Evolutionary conservation across 2,329 filamentous ascomycete species (phyloP), one percentile per base, ranked within the genome.

Genomic region (Fusarium sp.): DNA sequence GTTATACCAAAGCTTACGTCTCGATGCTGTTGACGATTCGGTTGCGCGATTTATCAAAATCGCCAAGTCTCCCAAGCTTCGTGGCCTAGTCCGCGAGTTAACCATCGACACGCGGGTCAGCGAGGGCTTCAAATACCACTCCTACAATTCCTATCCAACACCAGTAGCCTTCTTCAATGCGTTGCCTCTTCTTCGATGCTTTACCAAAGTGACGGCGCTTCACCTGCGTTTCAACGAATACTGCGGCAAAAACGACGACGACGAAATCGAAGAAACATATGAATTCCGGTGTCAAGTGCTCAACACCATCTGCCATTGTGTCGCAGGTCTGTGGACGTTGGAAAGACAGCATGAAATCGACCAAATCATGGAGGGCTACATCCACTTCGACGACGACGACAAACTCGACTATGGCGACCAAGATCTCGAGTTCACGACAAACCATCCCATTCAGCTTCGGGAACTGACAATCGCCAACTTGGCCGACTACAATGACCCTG

Each of bases 241-340:
- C 9, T 68, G 62, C 2, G 59, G 62, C 8, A 1, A n/a, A 21
- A 6, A 19, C 23, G 4, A 45, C 0, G 1, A 2, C 27, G 4
- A 7, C 4, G 6, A 0, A 2, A 4, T 61, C 3, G 57, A 60
- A 15, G 63, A 68, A 15, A 58, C 54, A 0, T 54, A 27, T 5
- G 10, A n/a, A 4, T 45, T 68, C 4, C 31, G 60, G 3, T 61
- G 61, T 2, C 38, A 27, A 1, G 50, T 68, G 2, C 45, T 68
- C 2, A 57, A 68, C 3, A 67, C 65, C 1, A 32, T 68, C 1
- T 49, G 43, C 2, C 50, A 63, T 15, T 68, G 65, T 14, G 33
- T 61, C 6, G 42, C 47, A 1, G 65, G 66, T 0, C 13, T 53
- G 13, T 68, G 66, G 63, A 63, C 54, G 0, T 4, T 35, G 5